Evolutionary conservation across 441 rosid species (phyloP).

Genomic region (Brassica hybrid): DNA sequence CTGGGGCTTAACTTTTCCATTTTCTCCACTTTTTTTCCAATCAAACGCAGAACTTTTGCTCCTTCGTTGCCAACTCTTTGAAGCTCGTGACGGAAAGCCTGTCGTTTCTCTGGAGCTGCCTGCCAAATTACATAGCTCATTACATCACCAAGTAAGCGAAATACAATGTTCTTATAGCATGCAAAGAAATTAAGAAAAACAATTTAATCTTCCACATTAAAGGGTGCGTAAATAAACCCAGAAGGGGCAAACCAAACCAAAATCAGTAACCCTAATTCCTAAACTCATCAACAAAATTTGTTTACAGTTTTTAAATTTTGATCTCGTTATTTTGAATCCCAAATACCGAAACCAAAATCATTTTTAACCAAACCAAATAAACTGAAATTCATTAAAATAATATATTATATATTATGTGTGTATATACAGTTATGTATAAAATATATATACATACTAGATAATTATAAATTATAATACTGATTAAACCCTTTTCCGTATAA

Average conservation of each 20-base stretch:
- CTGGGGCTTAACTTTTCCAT: slow-evolving; percentile 63
- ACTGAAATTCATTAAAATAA: too few relatives aligned
- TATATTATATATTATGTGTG: too few relatives aligned
- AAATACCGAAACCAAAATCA: too few relatives aligned
- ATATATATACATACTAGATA: too few relatives aligned
- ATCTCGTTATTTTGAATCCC: background rate
- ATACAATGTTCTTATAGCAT: too few relatives aligned
- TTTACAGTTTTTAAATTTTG: background rate
- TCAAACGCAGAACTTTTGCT: slow-evolving; percentile 64
- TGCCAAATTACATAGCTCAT: slow-evolving; percentile 30
- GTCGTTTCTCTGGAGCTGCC: slow-evolving; percentile 77
- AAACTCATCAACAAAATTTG: background rate
- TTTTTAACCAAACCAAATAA: too few relatives aligned
- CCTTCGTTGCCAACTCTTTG: slow-evolving; percentile 74
- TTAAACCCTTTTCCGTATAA: too few relatives aligned
- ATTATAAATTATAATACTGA: too few relatives aligned
- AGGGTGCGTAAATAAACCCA: background rate
- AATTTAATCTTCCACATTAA: background rate
- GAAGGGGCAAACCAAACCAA: background rate
- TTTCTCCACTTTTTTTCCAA: slow-evolving; percentile 63
- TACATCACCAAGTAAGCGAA: background rate
- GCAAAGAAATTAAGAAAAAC: too few relatives aligned
- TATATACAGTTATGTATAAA: too few relatives aligned
- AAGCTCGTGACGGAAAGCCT: slow-evolving; percentile 57
- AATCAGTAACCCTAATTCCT: background rate